Evolutionary conservation across 2,329 filamentous ascomycete species (phyloP), one percentile per base, ranked within the genome.

Genomic region (Aspergillus niger): DNA sequence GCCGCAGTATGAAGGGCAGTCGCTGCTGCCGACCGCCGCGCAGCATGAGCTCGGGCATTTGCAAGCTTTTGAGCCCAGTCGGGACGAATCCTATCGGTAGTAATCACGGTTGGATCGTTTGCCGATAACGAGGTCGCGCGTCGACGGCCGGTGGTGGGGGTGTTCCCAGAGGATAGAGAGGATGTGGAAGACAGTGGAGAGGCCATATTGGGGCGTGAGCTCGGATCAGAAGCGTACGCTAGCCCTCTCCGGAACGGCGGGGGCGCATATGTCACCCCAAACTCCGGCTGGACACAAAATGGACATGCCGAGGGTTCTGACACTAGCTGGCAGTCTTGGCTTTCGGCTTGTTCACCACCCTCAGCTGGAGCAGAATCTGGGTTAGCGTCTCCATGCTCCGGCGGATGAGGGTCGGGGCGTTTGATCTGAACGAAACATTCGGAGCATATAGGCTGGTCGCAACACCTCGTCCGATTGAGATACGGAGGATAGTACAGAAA

Each of bases 351-450:
- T 44, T 76, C 71, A 28, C 76, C 73, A 43, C 72, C 69, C 3
- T 68, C 58, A 24, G 67, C 64, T 15, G 66, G 56, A 6, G 74
- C 69, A 41, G 74, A 69, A 64, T 77, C 77, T 8, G 78, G 72
- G 59, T 83, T 79, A 48, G 73, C 64, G 52, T 79, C 76, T 28
- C 84, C 84, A 71, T 95, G 91, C 73, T 97, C 91, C 1, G 92
- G 91, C 41, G 92, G 87, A 74, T 97, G 91, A 8, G 92, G 93
- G 65, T 99, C 94, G 3, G 92, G 89, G 44, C 95, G 87, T 75
- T 97, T 98, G 74, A 99, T 99, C 76, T 99, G 95, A 3, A 99
- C 95, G 71, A 99, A 99, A 76, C 95, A 99, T 79, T 99, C 95
- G 44, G 93, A 98, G 78, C 95, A 99, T 64, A 99, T 98, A 5